Evolutionary conservation across 2,329 filamentous ascomycete species (phyloP), one percentile per base, ranked within the genome.

Genomic region (Aspergillus pseudonomiae): DNA sequence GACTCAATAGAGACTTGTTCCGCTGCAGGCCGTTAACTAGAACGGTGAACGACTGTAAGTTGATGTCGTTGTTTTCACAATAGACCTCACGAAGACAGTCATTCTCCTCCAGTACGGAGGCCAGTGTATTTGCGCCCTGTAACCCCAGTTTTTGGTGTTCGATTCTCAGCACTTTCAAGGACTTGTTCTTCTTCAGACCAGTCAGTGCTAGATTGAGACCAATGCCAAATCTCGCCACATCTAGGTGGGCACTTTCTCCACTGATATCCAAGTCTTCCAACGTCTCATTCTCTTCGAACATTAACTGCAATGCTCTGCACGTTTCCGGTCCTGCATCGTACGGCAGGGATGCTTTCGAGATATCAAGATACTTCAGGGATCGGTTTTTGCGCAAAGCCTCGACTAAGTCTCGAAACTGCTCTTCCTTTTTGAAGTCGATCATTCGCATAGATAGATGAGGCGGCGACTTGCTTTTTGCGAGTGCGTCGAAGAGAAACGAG

Each of bases 61-160:
- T 88, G 61, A 91, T 90, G 60, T 88, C 87, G 71, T 92, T 92
- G 74, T 90, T 88, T 65, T 90, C 89, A 74, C 89, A 92, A 69
- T 91, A 83, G 6, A 92, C 81, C 72, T 91, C 87, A 30, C 84
- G 82, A 6, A 92, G 78, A 1, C 84, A 85, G 2, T 76, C 81
- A 70, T 92, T 92, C 65, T 82, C 82, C 70, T 89, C 87, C 41
- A 92, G 78, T 19, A 92, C 89, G 21, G 89, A 88, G 2, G 89
- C 86, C 41, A 92, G 80, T 0, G 88, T 90, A 70, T 86, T 90
- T 4, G 89, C 89, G 36, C 89, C 89, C 75, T 89, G 88, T 26
- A 91, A 75, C 4, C 89, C 89, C 7, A 92, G 82, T 66, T 87
- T 89, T 77, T 92, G 89, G 72, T 89, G 81, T 73, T 90, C 87